Evolutionary conservation across 2,329 filamentous ascomycete genomes (phyloP), one percentile per base, ranked within the genome.

Genomic region (Penicillium hordei): DNA sequence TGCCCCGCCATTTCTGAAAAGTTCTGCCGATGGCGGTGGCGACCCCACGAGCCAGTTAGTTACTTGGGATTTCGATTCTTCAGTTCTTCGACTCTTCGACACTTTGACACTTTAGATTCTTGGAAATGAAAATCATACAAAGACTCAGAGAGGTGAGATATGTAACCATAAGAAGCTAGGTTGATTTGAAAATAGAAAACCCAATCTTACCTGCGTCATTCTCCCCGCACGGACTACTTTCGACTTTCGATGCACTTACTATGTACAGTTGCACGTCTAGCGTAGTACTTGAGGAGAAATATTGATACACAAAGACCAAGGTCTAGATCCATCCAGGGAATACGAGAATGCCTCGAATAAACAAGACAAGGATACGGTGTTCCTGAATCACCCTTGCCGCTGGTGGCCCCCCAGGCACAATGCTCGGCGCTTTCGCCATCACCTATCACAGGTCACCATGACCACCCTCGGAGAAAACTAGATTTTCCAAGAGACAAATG

Each of bases 1-100:
- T 62, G 61, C 68, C 68, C 69, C 70, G 64, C 67, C 61, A 63
- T 66, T 62, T 65, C 68, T 66, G 62, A 58, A 59, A 60, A 58
- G 40, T 66, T 66, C 65, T 67, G 65, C 65, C 65, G 55, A 27
- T 10, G 64, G 65, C 65, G 65, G 65, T 67, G 63, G 48, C 31
- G 27, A 51, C 58, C 54, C 54, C 58, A 42, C 39, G n/a, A 39
- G 36, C 3, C n/a, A 39, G 34, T 33, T 10, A n/a, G 4, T n/a
- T 38, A n/a, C n/a, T 19, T 19, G 36, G n/a, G n/a, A n/a, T n/a
- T n/a, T n/a, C n/a, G n/a, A 19, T 2, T 39, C 12, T n/a, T 38
- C n/a, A 7, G n/a, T 3, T 38, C 17, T 31, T 36, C 7, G 17
- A 38, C 17, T 17, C 34, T 8, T 5, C 4, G 5, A 13, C 27